Percentiles rank a stretch among this genome's conserved stretches.
Conservation (phyloP, 1,284 basidiomycete genomes). For the Puccinia novopanici region DNA sequence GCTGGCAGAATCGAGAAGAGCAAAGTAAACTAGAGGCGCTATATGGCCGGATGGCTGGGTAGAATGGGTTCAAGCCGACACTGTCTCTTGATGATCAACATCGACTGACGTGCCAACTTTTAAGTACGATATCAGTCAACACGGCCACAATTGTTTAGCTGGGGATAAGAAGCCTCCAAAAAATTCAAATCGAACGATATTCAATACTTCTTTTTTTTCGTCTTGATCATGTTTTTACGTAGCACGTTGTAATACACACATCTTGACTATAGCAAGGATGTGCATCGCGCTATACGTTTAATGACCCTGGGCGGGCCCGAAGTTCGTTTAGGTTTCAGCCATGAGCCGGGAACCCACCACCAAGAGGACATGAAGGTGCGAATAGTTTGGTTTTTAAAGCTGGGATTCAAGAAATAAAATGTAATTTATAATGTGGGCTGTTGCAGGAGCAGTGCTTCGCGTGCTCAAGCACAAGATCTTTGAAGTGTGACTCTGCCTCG, state of each 20-base stretch:
- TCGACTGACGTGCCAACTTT: background rate
- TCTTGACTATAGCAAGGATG: background rate
- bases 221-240: background rate
- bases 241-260: background rate
- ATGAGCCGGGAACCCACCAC: background rate
- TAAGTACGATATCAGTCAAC: too few species aligned
- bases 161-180: background rate
- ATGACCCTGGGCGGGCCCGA: background rate
- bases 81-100: background rate
- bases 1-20: background rate
- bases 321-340: background rate
- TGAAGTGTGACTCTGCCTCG: too few species aligned
- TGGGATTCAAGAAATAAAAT: too few species aligned
- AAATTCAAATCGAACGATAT: conserved; percentile 1
- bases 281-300: background rate
- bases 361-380: background rate
- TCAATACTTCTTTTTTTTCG: background rate
- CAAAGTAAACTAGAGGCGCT: background rate
- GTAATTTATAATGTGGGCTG: background rate
- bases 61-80: too few species aligned
- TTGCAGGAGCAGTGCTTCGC: background rate
- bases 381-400: too few species aligned
- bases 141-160: background rate
- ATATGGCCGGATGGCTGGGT: background rate
- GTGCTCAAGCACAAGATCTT: background rate